Percentiles rank a stretch among this genome's conserved stretches.
Evolutionary conservation across 257 asterid species (phyloP).

Genomic region (Salvia rosmarinus): DNA sequence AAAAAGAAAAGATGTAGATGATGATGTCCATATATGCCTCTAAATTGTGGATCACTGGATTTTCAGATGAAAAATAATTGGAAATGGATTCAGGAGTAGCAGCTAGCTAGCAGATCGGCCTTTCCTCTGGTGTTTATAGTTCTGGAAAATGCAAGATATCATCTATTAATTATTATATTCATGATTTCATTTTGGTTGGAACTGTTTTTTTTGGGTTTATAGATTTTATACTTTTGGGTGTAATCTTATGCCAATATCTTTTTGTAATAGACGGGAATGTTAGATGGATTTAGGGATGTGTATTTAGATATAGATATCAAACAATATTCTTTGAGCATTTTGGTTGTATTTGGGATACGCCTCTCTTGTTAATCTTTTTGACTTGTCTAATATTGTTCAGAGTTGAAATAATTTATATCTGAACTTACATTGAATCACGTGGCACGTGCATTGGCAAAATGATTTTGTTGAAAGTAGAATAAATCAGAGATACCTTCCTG

Average conservation of each 20-base stretch:
- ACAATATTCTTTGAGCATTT: conserved; percentile 4
- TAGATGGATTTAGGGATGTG: conserved; percentile 32
- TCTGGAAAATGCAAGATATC: conserved; percentile 20
- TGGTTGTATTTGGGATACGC: conserved; percentile 9
- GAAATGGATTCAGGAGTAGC: conserved; percentile 27
- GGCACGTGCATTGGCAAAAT: no score
- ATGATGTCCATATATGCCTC: conserved; percentile 13
- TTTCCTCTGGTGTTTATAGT: conserved; percentile 14
- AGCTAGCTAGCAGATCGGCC: conserved; percentile 17
- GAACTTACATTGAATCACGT: no score
- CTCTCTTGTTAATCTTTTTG: conserved; percentile 6
- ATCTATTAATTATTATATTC: conserved; percentile 23
- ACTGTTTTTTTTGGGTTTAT: conserved; percentile 23
- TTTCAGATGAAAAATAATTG: neutral
- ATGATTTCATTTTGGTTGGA: neutral
- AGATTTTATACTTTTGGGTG: conserved; percentile 24
- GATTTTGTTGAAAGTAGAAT: no score
- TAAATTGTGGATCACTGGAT: neutral
- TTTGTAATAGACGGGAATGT: neutral
- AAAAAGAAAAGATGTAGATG: conserved; percentile 9
- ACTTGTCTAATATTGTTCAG: neutral
- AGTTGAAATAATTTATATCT: neutral
- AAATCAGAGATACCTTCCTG: no score
- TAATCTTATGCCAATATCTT: conserved; percentile 14
- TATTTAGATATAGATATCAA: conserved; percentile 27